Evolutionary conservation across 306 rosid genomes (phyloP).

Genomic region (Vicia sativa): DNA sequence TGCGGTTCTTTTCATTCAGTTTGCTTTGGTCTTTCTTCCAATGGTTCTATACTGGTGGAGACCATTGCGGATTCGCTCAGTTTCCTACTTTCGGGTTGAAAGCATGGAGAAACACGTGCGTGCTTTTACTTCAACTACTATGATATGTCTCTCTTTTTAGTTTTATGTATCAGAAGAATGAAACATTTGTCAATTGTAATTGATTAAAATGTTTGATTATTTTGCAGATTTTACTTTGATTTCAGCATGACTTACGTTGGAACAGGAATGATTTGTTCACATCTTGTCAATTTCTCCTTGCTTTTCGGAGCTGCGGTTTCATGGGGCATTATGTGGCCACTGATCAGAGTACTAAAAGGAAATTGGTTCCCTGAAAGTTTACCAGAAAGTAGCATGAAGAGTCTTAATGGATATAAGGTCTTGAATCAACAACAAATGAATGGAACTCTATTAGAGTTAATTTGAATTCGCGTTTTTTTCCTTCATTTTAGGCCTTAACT

Average conservation of each 20-base stretch:
- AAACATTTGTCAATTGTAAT: conserved; percentile 5
- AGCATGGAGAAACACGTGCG: conserved; percentile 80
- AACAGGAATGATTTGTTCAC: conserved; percentile 95
- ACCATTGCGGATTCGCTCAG: conserved; percentile 73
- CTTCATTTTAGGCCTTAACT: conserved; percentile 28
- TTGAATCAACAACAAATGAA: conserved; percentile 11
- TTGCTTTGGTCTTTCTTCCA: conserved; percentile 86
- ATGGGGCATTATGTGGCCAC: conserved; percentile 95
- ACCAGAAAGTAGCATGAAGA: conserved; percentile 86
- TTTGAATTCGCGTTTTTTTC: background rate
- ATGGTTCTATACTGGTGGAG: conserved; percentile 89
- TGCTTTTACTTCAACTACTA: conserved; percentile 19
- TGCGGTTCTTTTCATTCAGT: conserved; percentile 66
- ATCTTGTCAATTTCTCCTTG: conserved; percentile 47
- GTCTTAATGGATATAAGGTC: conserved; percentile 91
- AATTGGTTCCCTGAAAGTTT: conserved; percentile 74
- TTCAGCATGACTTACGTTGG: conserved; percentile 89
- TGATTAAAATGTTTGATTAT: conserved; percentile 27
- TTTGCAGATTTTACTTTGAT: conserved; percentile 84
- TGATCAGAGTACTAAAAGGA: conserved; percentile 76
- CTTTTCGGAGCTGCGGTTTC: conserved; percentile 85
- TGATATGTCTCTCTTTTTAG: conserved; percentile 3
- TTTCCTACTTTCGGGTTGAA: conserved; percentile 85
- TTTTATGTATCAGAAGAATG: background rate
- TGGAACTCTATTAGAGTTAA: background rate